Evolutionary conservation across 2,329 filamentous ascomycete species (phyloP).

Genomic region (Monosporascus cannonballus): DNA sequence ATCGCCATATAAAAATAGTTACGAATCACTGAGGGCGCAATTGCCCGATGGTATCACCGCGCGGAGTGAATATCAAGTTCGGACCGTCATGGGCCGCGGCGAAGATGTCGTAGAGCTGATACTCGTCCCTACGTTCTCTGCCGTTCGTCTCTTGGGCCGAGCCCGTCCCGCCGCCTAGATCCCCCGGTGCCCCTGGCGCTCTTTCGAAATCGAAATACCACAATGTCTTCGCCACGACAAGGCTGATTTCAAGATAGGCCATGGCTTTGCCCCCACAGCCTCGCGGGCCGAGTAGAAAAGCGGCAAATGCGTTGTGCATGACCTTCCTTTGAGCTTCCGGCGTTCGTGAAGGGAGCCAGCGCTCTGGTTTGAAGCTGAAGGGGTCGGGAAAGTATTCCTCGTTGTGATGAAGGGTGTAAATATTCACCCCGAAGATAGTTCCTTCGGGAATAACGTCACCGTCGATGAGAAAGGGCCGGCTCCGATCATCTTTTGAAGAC

Average conservation of each 20-base stretch:
- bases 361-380: constrained; percentile 9
- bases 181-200: constrained; percentile 2
- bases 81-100: constrained; percentile 7
- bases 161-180: constrained; percentile 2
- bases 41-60: no score
- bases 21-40: no score
- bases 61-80: constrained; percentile 5
- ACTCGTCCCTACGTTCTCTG: constrained; percentile 4
- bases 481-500: neutral
- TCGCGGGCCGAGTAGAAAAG: constrained; percentile 13
- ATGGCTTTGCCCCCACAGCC: constrained; percentile 43
- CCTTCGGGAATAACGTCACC: constrained; percentile 9
- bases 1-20: no score
- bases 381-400: constrained; percentile 7
- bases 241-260: constrained; percentile 36
- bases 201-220: constrained; percentile 31
- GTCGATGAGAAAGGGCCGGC: constrained; percentile 1
- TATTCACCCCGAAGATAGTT: constrained; percentile 5
- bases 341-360: constrained; percentile 9
- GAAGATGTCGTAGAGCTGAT: constrained; percentile 11
- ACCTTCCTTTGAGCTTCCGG: constrained; percentile 5
- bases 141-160: neutral
- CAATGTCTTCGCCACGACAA: constrained; percentile 36
- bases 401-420: constrained; percentile 10
- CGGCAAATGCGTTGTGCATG: constrained; percentile 29